Base-by-base conservation (phyloP, 2,329 filamentous ascomycete genomes). In the Fusarium decemcellulare region DNA sequence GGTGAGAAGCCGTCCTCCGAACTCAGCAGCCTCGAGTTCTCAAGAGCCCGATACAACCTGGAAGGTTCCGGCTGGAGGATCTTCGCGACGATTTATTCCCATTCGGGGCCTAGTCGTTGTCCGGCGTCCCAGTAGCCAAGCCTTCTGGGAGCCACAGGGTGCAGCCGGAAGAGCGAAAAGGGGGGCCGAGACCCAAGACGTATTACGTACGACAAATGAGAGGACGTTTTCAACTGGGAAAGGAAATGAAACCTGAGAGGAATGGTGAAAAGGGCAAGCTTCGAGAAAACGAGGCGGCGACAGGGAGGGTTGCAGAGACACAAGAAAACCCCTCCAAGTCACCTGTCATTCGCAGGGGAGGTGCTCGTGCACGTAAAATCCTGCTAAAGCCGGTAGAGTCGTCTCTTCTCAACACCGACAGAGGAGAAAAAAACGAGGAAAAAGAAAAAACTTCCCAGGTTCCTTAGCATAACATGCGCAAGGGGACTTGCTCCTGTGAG, bases 11-110 rank as follows among this genome's bases (percentile, higher is more conserved):
- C 61, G 52, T 62, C 42, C 59, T 68, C 43, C 43, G 23, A 50
- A 48, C 61, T 67, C 53, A 63, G 47, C 50, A 59, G 46, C 55
- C 55, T 34, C 46, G 37, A 59, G 39, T 18, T 46, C 7, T 16
- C 40, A 36, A 16, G 40, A 32, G 30, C 47, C 16, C 50, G 59
- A 58, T 48, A 50, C 56, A 66, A 56, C 62, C 57, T 54, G 40
- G 47, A 47, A 61, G 54, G 67, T 58, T 68, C 64, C 59, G 56
- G 55, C 67, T 50, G 30, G 52, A 16, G 40, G 52, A 68, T 71
- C 60, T 61, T 61, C 63, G 43, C 56, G 48, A 43, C 46, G 56
- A 27, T 43, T 64, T 54, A 68, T 71, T 42, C 67, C 64, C 46
- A 18, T 61, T 71, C 50, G 4, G 52, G 67, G 27, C 36, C 27